Base-by-base conservation (phyloP, 306 rosid genomes). In the Dryas octopetala region DNA sequence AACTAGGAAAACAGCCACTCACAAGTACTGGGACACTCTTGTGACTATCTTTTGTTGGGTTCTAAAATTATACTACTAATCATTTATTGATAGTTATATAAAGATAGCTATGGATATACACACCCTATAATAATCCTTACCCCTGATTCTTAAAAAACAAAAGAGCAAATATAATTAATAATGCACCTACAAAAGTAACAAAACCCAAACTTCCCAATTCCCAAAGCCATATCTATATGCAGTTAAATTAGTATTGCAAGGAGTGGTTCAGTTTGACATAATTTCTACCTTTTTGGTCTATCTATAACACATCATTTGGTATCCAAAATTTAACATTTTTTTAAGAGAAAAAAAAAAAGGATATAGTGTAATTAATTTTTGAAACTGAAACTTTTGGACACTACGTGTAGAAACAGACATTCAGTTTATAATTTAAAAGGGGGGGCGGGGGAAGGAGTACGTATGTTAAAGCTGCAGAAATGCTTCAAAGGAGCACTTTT, bases 401-500 rank as follows among this genome's bases (percentile, higher is more conserved):
- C 38, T 32, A 32, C 38, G 3, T 32, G 38, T 32, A 32, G 38
- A 32, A 32, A 32, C 38, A 32, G 38, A 32, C 38, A 23, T 23
- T 0, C 23, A 32, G 38, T 32, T 32, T 32, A 8, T 26, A 60
- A 14, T 60, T 59, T 8, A 1, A 6, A 2, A 60, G 28, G 65
- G 19, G 16, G 9, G 6, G 0, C 9, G 50, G 13, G 50, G 41
- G 16, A 54, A 71, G 5, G 38, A 32, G 38, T 32, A 59, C 19
- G 66, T 47, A 59, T 40, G 66, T 47, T 59, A 73, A 57, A 64
- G 64, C 44, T 64, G 67, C 53, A 65, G 38, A 66, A 71, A 71
- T 78, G 68, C 73, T 26, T 64, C 77, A 58, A 71, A 72, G 10
- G 16, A 63, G 45, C 68, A 65, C 78, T 77, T 70, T 78, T 78